Percentiles rank a stretch among this genome's conserved stretches.
Conservation (phyloP, 2,329 filamentous ascomycete species). For the Lachnellula subtilissima region DNA sequence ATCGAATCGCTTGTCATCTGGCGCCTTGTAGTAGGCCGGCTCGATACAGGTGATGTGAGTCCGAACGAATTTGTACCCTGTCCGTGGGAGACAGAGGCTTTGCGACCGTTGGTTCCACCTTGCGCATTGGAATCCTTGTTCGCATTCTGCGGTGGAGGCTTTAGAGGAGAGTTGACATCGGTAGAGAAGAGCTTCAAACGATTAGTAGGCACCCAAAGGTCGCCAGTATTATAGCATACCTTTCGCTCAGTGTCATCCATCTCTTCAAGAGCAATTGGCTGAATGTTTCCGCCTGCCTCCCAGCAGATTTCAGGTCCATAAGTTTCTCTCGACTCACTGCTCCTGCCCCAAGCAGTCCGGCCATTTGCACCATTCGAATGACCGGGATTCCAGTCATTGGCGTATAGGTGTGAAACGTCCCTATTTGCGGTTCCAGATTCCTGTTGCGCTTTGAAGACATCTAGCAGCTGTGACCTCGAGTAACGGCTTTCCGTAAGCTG, state of each 20-base stretch:
- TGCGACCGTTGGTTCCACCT: slow-evolving; percentile 63
- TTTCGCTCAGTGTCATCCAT: slow-evolving; percentile 61
- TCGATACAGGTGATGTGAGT: slow-evolving; percentile 66
- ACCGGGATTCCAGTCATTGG: slow-evolving; percentile 74
- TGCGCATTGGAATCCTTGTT: slow-evolving; percentile 55
- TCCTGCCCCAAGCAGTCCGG: slow-evolving; percentile 70
- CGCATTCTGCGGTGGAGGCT: slow-evolving; percentile 67
- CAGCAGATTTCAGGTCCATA: slow-evolving; percentile 90
- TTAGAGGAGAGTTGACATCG: slow-evolving; percentile 91
- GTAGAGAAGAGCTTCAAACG: slow-evolving; percentile 64
- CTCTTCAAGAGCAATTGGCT: slow-evolving; percentile 67
- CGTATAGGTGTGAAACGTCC: slow-evolving; percentile 63
- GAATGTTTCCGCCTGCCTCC: slow-evolving; percentile 66
- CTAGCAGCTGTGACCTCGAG: slow-evolving; percentile 57
- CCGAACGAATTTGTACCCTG: slow-evolving; percentile 59
- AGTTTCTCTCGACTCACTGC: slow-evolving; percentile 67
- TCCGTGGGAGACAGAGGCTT: slow-evolving; percentile 71
- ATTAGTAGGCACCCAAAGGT: slow-evolving; percentile 16
- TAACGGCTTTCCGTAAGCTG: slow-evolving; percentile 33
- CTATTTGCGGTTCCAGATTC: slow-evolving; percentile 46
- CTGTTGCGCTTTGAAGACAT: slow-evolving; percentile 60
- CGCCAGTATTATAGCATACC: slow-evolving; percentile 36
- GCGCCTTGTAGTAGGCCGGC: slow-evolving; percentile 71
- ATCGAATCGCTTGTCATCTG: slow-evolving; percentile 74
- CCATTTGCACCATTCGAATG: slow-evolving; percentile 57